Evolutionary conservation across 1,284 basidiomycete species (phyloP), one percentile per base, ranked within the genome.

Genomic region (Porphyrellus sp.): DNA sequence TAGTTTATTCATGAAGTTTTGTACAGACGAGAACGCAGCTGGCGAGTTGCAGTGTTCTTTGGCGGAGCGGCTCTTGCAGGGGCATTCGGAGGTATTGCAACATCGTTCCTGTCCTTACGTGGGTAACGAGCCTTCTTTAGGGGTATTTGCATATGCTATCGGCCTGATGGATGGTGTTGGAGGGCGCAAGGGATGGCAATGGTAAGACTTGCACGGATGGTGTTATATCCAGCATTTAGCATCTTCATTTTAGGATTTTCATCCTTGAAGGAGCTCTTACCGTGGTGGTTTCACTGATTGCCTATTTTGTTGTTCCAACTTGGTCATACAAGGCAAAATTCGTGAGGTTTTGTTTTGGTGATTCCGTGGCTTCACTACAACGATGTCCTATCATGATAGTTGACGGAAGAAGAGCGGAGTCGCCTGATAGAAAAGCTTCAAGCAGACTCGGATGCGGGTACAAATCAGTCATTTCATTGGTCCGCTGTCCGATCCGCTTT

Each of bases 1-100:
- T 11, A 3, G 3, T 18, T 18, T 35, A 18, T 34, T 46, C 18
- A 52, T 33, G 25, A 0, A 2, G 5, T 38, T 46, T 39, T 23
- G 4, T 28, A 27, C 43, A 79, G 79, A 43, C 72, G 70, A 28
- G 82, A 85, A 62, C 76, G 82, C 4, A 79, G 81, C 54, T 80
- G 77, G 72, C 73, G 84, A 37, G 80, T 85, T 3, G 79, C 80
- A 0, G 70, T 85, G 39, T 82, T 83, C 64, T 82, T 83, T 55
- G 79, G 79, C 21, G 79, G 77, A 45, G 77, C 81, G 2, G 79
- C 80, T 2, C 63, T 84, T 25, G 77, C 82, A 6, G 81, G 81
- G 23, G 78, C 79, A 1, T 82, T 83, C 57, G 81, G 81, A 56
- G 81, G 78, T 74, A 59, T 54, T 1, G 5, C 15, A 33, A 4